Evolutionary conservation across 768 basidiomycete species (phyloP), one percentile per base, ranked within the genome.

Genomic region (Auricularia auricula-judae): DNA sequence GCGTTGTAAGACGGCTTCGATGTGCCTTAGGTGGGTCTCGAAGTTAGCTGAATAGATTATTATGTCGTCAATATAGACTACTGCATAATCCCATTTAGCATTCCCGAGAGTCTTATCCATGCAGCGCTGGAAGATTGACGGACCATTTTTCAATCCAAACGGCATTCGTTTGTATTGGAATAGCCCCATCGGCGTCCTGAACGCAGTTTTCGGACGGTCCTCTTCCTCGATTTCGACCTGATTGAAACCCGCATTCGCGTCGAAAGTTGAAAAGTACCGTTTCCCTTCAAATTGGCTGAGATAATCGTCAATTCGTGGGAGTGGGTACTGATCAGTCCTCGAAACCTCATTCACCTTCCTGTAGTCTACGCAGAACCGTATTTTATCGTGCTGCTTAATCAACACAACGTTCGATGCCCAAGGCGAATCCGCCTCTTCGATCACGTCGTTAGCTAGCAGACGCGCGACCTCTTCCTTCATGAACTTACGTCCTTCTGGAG

Each of bases 161-260:
- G 78, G 78, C 76, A 80, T 78, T 39, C 76, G 61, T 34, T 64
- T 65, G 66, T 80, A 80, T 64, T 81, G 78, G 36, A 64, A 76
- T 0, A 80, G 67, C 4, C 79, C 80, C 36, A 67, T 60, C 64
- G 79, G 80, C 0, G 74, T 74, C 2, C 75, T 63, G 60, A 81
- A 80, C 0, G 77, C 77, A 0, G 74, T 73, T 44, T 76, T 75
- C 33, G 75, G 71, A 11, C 67, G 65, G n/a, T 72, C 73, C 8
- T 73, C 23, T 23, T 23, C 23, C 23, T 23, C 23, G 1, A 23
- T 23, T 23, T 23, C 23, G 1, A 23, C 23, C 66, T 0, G 70
- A 65, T 0, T 78, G 64, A 80, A 81, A 8, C 79, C 77, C 0
- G 79, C 71, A 0, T 76, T 62, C 0, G 76, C 75, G 66, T 79